phyloP scores from a whole-genome alignment of 2,329 filamentous ascomycete genomes.

The Didymella pinodella region DNA sequence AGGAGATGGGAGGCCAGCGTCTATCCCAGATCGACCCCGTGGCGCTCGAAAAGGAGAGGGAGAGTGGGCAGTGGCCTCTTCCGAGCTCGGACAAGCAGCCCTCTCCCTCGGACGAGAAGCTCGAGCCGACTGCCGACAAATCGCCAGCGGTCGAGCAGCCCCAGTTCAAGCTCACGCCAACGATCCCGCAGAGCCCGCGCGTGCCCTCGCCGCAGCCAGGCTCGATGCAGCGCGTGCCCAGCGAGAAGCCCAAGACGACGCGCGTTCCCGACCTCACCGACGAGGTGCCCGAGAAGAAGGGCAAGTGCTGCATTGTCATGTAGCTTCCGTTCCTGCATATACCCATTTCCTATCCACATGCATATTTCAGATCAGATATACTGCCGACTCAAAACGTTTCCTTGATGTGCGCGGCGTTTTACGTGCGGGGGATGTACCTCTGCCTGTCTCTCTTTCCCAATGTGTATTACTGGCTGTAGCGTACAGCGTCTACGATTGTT shows the following conservation, averaged over 20 bases:
- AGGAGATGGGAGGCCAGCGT: constrained; percentile 57
- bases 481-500: constrained; percentile 39
- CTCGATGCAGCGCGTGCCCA: constrained; percentile 34
- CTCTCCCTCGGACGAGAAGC: constrained; percentile 33
- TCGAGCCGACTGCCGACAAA: constrained; percentile 34
- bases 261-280: constrained; percentile 64
- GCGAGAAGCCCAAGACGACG: constrained; percentile 53
- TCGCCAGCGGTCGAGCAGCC: constrained; percentile 53
- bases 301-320: constrained; percentile 79
- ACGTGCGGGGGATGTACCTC: constrained; percentile 20
- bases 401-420: constrained; percentile 39
- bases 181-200: constrained; percentile 48
- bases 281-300: constrained; percentile 66
- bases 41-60: constrained; percentile 40
- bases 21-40: constrained; percentile 44
- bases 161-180: constrained; percentile 58
- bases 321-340: constrained; percentile 53
- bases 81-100: constrained; percentile 42
- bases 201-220: constrained; percentile 39
- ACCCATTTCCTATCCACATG: constrained; percentile 34
- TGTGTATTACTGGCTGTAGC: constrained; percentile 39
- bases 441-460: constrained; percentile 17
- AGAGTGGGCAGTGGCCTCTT: constrained; percentile 48
- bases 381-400: constrained; percentile 33
- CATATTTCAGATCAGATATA: constrained; percentile 22